Evolutionary conservation across 2,329 filamentous ascomycete genomes (phyloP).

Genomic region (Hansfordia pulvinata): DNA sequence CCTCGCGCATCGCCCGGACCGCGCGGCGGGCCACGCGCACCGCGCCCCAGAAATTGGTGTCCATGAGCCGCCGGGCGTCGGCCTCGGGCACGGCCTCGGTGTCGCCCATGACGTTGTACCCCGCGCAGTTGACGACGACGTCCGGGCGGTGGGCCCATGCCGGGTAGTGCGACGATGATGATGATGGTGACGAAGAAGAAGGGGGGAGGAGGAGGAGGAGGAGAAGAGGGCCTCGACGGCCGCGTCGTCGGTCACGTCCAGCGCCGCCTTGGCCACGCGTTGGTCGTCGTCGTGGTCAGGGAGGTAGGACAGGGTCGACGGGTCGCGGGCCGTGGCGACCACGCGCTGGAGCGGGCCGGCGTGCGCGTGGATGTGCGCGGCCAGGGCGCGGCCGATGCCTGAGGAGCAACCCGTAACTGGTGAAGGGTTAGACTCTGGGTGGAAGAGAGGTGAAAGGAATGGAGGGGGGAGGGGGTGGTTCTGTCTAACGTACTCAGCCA

Average conservation of each 20-base stretch:
- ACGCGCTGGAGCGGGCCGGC: conserved; percentile 10
- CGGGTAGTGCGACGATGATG: too few relatives aligned
- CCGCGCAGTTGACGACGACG: conserved; percentile 19
- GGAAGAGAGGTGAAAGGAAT: neutral
- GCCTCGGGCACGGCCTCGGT: conserved; percentile 16
- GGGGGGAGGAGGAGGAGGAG: too few relatives aligned
- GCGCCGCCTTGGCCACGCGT: conserved; percentile 25
- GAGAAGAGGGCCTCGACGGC: conserved; percentile 22
- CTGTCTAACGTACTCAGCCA: conserved; percentile 12
- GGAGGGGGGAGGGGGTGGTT: neutral
- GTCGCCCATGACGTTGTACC: conserved; percentile 15
- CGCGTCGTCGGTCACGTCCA: conserved; percentile 29
- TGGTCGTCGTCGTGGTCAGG: conserved; percentile 16
- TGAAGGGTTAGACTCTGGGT: neutral
- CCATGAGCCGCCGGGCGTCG: conserved; percentile 20
- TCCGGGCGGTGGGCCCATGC: conserved; percentile 20
- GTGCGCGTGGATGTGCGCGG: conserved; percentile 9
- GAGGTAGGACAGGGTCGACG: conserved; percentile 23
- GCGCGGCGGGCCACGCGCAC: conserved; percentile 22
- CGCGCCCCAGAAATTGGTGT: conserved; percentile 29
- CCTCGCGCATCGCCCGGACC: conserved; percentile 22
- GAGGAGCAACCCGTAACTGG: conserved; percentile 18
- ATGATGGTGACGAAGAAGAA: too few relatives aligned
- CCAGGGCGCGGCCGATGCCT: conserved; percentile 13
- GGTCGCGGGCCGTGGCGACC: conserved; percentile 22